Evolutionary conservation across 1,284 basidiomycete genomes (phyloP).

Genomic region (Polyporus tsugae): DNA sequence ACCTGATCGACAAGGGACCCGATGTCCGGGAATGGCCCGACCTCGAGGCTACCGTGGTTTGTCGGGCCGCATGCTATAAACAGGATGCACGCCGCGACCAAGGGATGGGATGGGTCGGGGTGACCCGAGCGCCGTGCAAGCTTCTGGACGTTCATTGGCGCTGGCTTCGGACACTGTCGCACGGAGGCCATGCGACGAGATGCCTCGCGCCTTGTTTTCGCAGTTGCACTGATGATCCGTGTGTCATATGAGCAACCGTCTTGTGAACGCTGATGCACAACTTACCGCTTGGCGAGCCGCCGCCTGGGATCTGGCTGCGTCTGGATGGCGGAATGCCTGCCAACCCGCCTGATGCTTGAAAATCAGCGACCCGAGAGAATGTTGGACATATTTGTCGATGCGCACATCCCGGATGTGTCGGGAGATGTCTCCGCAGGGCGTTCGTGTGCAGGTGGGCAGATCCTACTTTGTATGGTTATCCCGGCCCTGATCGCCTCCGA

Average conservation of each 20-base stretch:
- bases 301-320: neutral
- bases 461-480: conserved; percentile 14
- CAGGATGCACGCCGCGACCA: conserved; percentile 5
- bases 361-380: neutral
- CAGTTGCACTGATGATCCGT: conserved; percentile 7
- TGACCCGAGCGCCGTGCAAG: neutral
- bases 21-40: neutral
- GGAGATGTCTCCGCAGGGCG: conserved; percentile 9
- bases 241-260: conserved; percentile 11
- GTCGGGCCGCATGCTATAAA: conserved; percentile 10
- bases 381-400: neutral
- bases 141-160: conserved; percentile 5
- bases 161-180: conserved; percentile 23
- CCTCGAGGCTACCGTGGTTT: conserved; percentile 7
- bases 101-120: conserved; percentile 21
- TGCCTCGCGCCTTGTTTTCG: conserved; percentile 8
- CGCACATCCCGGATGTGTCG: conserved; percentile 7
- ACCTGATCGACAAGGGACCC: conserved; percentile 11
- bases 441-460: conserved; percentile 12
- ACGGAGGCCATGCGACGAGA: conserved; percentile 1
- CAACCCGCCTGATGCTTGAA: neutral
- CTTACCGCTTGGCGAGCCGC: neutral
- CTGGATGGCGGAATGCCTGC: neutral
- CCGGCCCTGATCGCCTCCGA: conserved; percentile 17
- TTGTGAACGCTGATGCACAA: conserved; percentile 14